A percentile compares a stretch with the other conserved stretches of the same genome.
phyloP scores from a whole-genome alignment of 306 rosid species.

The Corylus americana region DNA sequence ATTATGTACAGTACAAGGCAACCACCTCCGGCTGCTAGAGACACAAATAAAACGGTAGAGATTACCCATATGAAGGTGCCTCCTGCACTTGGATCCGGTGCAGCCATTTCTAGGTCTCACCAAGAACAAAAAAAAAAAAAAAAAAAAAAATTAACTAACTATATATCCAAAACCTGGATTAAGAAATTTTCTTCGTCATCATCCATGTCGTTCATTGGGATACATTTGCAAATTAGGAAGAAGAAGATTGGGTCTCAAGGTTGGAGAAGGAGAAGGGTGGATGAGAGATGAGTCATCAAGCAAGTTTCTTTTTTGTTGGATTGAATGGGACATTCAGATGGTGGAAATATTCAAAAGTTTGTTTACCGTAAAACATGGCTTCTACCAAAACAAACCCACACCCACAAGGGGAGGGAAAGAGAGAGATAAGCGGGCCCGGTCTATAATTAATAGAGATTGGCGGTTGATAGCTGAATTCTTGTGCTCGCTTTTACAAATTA shows the following conservation, averaged over 20 bases:
- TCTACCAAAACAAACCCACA: conserved; percentile 24
- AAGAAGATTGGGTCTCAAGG: conserved; percentile 11
- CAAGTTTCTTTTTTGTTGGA: conserved; percentile 12
- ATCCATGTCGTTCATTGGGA: conserved; percentile 35
- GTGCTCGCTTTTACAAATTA: not conserved
- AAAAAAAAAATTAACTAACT: conserved; percentile 15
- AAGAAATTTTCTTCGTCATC: conserved; percentile 30
- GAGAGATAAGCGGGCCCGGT: conserved; percentile 37
- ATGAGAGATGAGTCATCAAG: conserved; percentile 14
- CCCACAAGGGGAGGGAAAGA: conserved; percentile 27
- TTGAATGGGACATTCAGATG: conserved; percentile 34
- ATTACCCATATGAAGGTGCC: conserved; percentile 63
- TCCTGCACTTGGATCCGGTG: conserved; percentile 42
- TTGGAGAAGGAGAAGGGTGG: not conserved
- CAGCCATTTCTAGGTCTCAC: conserved; percentile 49
- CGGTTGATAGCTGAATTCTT: not conserved
- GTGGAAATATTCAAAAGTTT: conserved; percentile 36
- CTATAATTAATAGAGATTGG: conserved; percentile 16
- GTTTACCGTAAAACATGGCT: conserved; percentile 40
- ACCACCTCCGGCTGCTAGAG: conserved; percentile 53
- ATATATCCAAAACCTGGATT: not conserved
- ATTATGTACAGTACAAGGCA: conserved; percentile 55
- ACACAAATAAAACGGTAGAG: conserved; percentile 43
- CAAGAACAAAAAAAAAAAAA: not conserved
- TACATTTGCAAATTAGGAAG: not conserved